These are phyloP conservation scores for Taphrina confusa DNA, from an alignment of 1,139 yeast genomes.

Conservation along the genomic window DNA sequence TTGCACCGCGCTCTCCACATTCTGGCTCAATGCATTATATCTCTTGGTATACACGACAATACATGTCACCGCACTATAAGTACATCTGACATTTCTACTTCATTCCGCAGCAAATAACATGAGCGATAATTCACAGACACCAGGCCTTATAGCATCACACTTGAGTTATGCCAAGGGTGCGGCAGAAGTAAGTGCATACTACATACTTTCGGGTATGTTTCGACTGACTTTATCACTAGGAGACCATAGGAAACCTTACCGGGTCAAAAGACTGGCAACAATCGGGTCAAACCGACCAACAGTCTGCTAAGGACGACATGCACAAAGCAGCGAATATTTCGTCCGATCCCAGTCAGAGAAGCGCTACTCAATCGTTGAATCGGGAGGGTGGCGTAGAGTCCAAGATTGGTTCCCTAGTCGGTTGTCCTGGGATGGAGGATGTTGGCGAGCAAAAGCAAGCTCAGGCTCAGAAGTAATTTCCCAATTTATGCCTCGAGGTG, in stretches of 20 bases:
- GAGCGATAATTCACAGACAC: slow-evolving; percentile 17
- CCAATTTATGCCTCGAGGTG: too few species aligned
- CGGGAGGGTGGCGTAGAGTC: slow-evolving; percentile 31
- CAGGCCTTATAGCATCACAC: slow-evolving; percentile 30
- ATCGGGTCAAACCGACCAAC: slow-evolving; percentile 20
- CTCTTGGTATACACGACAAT: too few species aligned
- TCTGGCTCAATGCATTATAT: too few species aligned
- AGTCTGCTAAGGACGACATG: slow-evolving; percentile 29
- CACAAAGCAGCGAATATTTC: slow-evolving; percentile 21
- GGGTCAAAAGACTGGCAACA: slow-evolving; percentile 31
- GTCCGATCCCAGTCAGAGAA: slow-evolving; percentile 11
- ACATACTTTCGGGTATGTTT: background rate
- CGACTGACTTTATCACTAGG: slow-evolving; percentile 2
- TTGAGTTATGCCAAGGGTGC: slow-evolving; percentile 30
- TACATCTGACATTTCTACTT: too few species aligned
- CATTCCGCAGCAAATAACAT: too few species aligned
- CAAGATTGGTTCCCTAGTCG: slow-evolving; percentile 28
- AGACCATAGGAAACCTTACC: slow-evolving; percentile 32
- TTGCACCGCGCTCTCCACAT: too few species aligned
- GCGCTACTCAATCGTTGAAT: slow-evolving; percentile 11
- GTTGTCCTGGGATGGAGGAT: slow-evolving; percentile 35
- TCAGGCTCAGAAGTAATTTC: slow-evolving; percentile 29
- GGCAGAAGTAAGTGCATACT: slow-evolving; percentile 20
- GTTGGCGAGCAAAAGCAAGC: slow-evolving; percentile 26
- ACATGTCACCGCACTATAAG: too few species aligned